Evolutionary conservation across 2,329 filamentous ascomycete species (phyloP).

Genomic region (Dactylonectria estremocensis): DNA sequence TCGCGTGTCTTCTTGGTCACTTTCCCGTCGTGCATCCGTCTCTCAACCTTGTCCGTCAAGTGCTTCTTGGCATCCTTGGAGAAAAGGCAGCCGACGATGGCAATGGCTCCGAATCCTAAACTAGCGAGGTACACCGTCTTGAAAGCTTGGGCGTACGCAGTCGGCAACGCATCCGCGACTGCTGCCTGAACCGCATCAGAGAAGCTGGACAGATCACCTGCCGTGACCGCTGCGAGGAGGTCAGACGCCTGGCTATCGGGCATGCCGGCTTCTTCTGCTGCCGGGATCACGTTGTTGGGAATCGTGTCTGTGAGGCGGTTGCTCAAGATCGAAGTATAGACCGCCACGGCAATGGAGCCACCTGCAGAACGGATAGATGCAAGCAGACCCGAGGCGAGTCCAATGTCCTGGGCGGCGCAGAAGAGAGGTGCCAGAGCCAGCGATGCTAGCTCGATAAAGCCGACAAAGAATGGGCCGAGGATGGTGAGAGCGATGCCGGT

Average conservation of each 20-base stretch:
- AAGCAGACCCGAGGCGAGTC: constrained; percentile 57
- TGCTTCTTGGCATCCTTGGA: constrained; percentile 54
- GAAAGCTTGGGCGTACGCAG: constrained; percentile 57
- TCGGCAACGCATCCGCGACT: constrained; percentile 48
- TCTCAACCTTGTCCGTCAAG: constrained; percentile 54
- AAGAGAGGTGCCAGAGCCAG: constrained; percentile 56
- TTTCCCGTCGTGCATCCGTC: constrained; percentile 49
- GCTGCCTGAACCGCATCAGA: constrained; percentile 51
- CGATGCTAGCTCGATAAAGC: constrained; percentile 54
- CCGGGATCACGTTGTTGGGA: constrained; percentile 53
- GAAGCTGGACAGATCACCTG: constrained; percentile 51
- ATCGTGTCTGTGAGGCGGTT: constrained; percentile 56
- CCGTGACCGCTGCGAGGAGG: constrained; percentile 53
- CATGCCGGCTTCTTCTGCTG: constrained; percentile 55
- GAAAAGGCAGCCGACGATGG: constrained; percentile 54
- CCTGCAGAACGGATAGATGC: constrained; percentile 58
- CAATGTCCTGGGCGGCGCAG: constrained; percentile 57
- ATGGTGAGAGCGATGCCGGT: constrained; percentile 54
- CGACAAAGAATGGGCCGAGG: constrained; percentile 55
- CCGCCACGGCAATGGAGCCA: constrained; percentile 56
- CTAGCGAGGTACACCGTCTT: constrained; percentile 58
- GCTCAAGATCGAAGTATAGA: constrained; percentile 58
- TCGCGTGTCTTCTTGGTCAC: constrained; percentile 17
- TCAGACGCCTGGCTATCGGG: constrained; percentile 49
- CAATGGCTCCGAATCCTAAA: constrained; percentile 56